Evolutionary conservation across 495 filamentous ascomycete species (phyloP).

Genomic region (Lindgomyces ingoldianus): DNA sequence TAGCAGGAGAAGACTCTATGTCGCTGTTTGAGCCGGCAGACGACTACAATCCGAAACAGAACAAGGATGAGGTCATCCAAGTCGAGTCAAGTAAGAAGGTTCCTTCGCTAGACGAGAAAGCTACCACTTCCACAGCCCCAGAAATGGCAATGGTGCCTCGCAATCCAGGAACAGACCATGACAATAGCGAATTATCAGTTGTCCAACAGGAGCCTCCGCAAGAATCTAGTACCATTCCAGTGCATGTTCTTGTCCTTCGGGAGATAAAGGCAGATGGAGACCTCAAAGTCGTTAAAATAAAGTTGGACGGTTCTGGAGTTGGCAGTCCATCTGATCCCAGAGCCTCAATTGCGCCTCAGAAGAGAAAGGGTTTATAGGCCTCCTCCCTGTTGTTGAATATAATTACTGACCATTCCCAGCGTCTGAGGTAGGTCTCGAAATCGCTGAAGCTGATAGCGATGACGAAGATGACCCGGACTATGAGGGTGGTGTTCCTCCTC

Average conservation of each 20-base stretch:
- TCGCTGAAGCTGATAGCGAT: neutral
- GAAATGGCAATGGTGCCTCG: too few species aligned
- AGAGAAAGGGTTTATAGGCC: neutral
- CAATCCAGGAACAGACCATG: too few species aligned
- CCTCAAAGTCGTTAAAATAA: neutral
- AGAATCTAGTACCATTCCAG: neutral
- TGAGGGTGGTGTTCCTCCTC: neutral
- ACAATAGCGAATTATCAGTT: too few species aligned
- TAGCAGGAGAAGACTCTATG: too few species aligned
- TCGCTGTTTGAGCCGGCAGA: neutral
- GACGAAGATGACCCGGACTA: slow-evolving; percentile 1
- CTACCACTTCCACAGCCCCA: too few species aligned
- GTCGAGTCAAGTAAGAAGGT: neutral
- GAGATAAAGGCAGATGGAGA: neutral
- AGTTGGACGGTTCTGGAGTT: neutral
- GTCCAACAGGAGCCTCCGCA: too few species aligned
- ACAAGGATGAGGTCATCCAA: neutral
- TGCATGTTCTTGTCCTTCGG: neutral
- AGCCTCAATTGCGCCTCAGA: neutral
- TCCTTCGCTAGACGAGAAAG: too few species aligned
- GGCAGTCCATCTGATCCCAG: neutral
- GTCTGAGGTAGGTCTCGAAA: neutral
- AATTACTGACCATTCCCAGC: neutral
- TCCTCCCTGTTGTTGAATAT: neutral
- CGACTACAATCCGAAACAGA: neutral